These are phyloP conservation scores for Sarocladium kiliense DNA, from an alignment of 2,329 filamentous ascomycete genomes.

Conservation along the genomic window DNA sequence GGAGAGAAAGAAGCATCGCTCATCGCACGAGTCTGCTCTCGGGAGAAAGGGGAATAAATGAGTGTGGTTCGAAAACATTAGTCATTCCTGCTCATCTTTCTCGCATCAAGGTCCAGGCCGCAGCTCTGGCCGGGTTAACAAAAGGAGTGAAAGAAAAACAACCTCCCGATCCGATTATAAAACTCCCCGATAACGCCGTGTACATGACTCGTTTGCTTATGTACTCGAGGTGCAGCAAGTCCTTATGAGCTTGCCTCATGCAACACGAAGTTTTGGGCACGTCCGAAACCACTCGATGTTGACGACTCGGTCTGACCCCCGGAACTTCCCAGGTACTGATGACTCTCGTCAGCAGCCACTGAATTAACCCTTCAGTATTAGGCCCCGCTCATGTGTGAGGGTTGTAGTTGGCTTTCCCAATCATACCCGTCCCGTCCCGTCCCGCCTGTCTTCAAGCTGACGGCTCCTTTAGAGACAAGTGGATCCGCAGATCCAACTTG, in stretches of 20 bases:
- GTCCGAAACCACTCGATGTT: too few relatives aligned
- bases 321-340: background rate
- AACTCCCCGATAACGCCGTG: conserved; percentile 4
- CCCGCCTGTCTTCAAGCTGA: too few relatives aligned
- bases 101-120: background rate
- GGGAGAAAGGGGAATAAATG: background rate
- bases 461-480: too few relatives aligned
- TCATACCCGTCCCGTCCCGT: too few relatives aligned
- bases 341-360: too few relatives aligned
- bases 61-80: background rate
- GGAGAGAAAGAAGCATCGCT: conserved; percentile 1
- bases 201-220: conserved; percentile 4
- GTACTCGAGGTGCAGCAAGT: background rate
- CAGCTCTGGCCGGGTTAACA: background rate
- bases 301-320: too few relatives aligned
- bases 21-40: background rate
- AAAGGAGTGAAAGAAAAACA: background rate
- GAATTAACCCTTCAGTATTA: background rate
- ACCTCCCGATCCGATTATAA: background rate
- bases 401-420: too few relatives aligned
- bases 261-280: too few relatives aligned
- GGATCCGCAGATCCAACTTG: too few relatives aligned
- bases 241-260: background rate
- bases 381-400: too few relatives aligned
- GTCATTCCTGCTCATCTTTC: background rate